phyloP scores from a whole-genome alignment of 805 yeast species.

The Myxozyma neotropica region DNA sequence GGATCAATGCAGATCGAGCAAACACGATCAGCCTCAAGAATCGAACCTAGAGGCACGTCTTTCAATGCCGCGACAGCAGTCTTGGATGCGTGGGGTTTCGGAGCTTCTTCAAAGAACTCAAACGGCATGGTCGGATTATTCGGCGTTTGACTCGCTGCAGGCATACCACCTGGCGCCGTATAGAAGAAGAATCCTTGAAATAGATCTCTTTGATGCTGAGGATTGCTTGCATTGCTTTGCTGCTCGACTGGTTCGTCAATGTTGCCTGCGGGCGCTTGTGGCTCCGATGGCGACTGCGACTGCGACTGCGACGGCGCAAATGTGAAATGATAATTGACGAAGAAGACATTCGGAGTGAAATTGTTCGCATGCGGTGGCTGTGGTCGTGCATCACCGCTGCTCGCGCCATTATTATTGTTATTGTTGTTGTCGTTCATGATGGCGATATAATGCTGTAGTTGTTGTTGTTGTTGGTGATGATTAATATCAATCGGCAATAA shows the following conservation, averaged over 20 bases:
- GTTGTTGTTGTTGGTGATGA: too few relatives aligned
- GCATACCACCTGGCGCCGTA: constrained; percentile 12
- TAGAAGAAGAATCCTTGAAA: constrained; percentile 27
- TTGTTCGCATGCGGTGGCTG: constrained; percentile 4
- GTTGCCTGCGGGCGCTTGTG: neutral
- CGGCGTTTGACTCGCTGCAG: constrained; percentile 4
- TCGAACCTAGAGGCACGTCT: constrained; percentile 37
- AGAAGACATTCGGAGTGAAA: constrained; percentile 13
- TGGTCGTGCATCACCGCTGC: neutral
- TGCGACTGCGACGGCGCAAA: constrained; percentile 8
- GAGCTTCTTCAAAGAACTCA: constrained; percentile 21
- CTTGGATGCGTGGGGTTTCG: constrained; percentile 39
- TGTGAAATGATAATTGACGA: constrained; percentile 28
- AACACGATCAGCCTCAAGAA: constrained; percentile 42
- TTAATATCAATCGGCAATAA: too few relatives aligned
- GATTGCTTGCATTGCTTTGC: neutral
- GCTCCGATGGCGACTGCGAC: neutral
- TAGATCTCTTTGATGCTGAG: neutral
- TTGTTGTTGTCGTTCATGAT: constrained; percentile 1
- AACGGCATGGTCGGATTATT: constrained; percentile 1
- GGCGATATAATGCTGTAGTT: too few relatives aligned
- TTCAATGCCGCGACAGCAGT: constrained; percentile 43
- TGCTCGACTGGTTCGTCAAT: neutral
- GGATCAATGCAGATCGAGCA: constrained; percentile 53
- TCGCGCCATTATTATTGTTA: constrained; percentile 5